Evolutionary conservation across 1,139 yeast species (phyloP), one percentile per base, ranked within the genome.

Genomic region (Debaryomyces sp.): DNA sequence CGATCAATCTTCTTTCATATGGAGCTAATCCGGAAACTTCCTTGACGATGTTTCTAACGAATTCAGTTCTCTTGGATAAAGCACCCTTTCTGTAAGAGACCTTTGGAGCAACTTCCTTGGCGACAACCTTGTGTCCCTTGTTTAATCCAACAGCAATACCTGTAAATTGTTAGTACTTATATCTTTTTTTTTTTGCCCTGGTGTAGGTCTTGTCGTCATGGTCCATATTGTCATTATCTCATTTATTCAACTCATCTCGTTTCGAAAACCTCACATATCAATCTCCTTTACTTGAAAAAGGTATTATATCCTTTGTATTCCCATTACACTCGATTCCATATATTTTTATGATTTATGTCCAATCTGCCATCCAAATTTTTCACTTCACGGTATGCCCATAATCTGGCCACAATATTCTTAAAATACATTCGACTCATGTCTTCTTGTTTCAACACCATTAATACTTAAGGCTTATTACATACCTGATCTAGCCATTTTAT

Each of bases 1-100:
- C 99, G 73, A 95, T 88, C 77, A 94, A 87, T 84, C 99, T 92
- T 85, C 97, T 92, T 84, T 95, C 99, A 81, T 95, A 95, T 81
- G 99, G 99, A 66, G 99, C 97, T 75, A 92, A 87, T 75, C 99
- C 99, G 64, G 97, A 83, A 71, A 95, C 98, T 83, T 95, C 99
- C 75, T 87, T 87, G 79, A 94, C 96, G 63, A 95, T 82, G 73
- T 86, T 83, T 80, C 99, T 89, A 73, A 95, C 99, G 73, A 95
- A 95, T 55, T 81, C 81, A 69, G 98, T 85, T 87, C 97, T 92
- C 86, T 92, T 87, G 73, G 98, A 89, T 62, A 87, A 78, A 76
- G 90, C 88, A 78, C 98, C 98, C 87, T 94, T 94, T 84, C 95
- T 89, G 90, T 89, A 84, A 62, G 98, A 90, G 71, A 89, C 83